Evolutionary conservation across 768 basidiomycete species (phyloP), one percentile per base, ranked within the genome.

Genomic region (Xerocomellus intermedius): DNA sequence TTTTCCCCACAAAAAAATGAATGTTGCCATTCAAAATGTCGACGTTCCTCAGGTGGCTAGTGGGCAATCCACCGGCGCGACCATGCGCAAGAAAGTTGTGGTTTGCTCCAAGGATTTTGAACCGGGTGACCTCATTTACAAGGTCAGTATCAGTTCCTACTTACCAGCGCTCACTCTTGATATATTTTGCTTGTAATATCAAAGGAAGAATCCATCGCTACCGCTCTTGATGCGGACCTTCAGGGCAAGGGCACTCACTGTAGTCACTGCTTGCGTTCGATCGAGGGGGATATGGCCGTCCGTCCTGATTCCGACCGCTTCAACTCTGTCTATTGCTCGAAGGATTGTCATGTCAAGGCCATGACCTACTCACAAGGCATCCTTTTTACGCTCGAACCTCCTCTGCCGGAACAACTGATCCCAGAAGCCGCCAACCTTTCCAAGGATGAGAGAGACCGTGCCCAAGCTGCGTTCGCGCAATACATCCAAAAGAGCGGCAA

Each of bases 101-200:
- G 75, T 90, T 33, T 82, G 83, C 30, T 79, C 75, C 54, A 84
- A 86, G 67, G 86, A 91, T 61, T 78, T 92, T 54, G 70, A 78
- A 46, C 78, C 78, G 3, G 91, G 89, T 44, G 87, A 92, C 55
- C 74, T 82, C 43, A 89, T 94, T 48, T 94, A 91, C 74, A 86
- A 80, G 79, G 91, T 85, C 67, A 46, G 54, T 57, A 16, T 19
- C 4, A 1, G 44, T 39, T 30, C 37, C 42, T 55, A 14, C 42
- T 32, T 45, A 35, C 45, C 13, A 12, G 42, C 7, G n/a, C 32
- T 32, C 35, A 16, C 13, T 46, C 50, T 50, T 47, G 28, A 58
- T 36, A 8, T 57, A 39, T 61, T 45, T 49, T 32, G 14, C 38
- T 57, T 42, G 28, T 51, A 33, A 33, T 54, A 24, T n/a, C 13